phyloP scores from a whole-genome alignment of 129 eudicot genomes.

The Arctium minus region DNA sequence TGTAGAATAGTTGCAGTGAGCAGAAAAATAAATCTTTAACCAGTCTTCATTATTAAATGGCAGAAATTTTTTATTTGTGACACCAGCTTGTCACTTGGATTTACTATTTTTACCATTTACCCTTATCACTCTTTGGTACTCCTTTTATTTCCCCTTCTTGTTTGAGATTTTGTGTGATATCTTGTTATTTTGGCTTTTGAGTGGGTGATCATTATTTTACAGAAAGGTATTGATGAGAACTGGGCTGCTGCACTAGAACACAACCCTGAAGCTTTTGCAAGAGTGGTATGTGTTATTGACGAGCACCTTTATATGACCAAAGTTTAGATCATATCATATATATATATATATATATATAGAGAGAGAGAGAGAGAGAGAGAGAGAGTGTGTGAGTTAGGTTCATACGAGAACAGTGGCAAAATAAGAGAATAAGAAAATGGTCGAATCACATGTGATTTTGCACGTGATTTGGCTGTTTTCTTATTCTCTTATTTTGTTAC shows the following conservation, averaged over 20 bases:
- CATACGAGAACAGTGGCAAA: too few species aligned
- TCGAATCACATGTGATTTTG: too few species aligned
- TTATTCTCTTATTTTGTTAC: too few species aligned
- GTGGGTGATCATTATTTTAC: conserved; percentile 19
- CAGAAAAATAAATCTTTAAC: background rate
- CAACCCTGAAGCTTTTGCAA: conserved; percentile 96
- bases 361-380: too few species aligned
- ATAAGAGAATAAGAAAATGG: too few species aligned
- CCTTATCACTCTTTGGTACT: background rate
- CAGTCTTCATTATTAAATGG: background rate
- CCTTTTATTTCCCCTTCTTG: background rate
- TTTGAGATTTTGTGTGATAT: background rate
- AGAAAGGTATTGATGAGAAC: conserved; percentile 94
- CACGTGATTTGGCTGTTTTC: too few species aligned
- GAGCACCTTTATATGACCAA: background rate
- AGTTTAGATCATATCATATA: background rate
- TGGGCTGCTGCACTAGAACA: conserved; percentile 97
- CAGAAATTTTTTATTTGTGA: background rate
- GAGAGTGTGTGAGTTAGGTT: too few species aligned
- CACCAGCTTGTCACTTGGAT: background rate
- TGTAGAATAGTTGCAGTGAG: background rate
- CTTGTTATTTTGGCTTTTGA: conserved; percentile 7
- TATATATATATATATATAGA: too few species aligned
- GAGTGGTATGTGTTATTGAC: conserved; percentile 57
- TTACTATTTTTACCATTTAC: background rate